These are phyloP conservation scores for Calonectria crousiana DNA, from an alignment of 2,329 filamentous ascomycete genomes.

Conservation along the genomic window DNA sequence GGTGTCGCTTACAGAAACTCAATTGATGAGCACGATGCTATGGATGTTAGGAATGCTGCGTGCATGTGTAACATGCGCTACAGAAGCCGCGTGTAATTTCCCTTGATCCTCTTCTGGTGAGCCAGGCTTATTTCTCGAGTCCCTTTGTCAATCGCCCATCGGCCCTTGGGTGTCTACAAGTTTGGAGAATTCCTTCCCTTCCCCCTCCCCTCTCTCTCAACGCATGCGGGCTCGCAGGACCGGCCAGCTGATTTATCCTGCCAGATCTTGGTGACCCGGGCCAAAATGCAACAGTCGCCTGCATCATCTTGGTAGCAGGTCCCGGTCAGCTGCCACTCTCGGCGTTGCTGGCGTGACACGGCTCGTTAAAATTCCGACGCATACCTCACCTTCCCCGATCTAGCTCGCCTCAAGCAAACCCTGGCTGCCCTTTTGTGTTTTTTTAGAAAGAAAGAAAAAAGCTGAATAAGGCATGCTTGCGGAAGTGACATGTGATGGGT, in stretches of 20 bases:
- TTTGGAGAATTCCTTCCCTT: background rate
- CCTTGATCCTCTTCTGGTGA: background rate
- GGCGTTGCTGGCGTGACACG: constrained; percentile 9
- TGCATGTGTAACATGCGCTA: background rate
- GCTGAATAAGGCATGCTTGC: background rate
- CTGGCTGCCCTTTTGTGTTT: background rate
- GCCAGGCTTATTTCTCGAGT: background rate
- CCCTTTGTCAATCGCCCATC: background rate
- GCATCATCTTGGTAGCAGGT: constrained; percentile 27
- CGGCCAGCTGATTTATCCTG: background rate
- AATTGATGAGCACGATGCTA: background rate
- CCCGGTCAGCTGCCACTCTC: constrained; percentile 13
- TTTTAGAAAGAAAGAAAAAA: no score
- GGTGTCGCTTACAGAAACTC: constrained; percentile 3
- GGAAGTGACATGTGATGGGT: background rate
- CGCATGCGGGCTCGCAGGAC: background rate
- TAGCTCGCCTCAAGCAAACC: background rate
- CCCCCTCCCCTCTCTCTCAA: background rate
- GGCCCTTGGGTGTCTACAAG: background rate
- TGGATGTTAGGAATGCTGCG: background rate
- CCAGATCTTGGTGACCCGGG: background rate
- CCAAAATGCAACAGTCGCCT: constrained; percentile 19
- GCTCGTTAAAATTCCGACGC: constrained; percentile 14
- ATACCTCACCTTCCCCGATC: constrained; percentile 4
- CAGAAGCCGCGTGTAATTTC: background rate